Percentiles rank a stretch among this genome's conserved stretches.
These are phyloP conservation scores for Ampelocalamus luodianensis DNA, from an alignment of 176 grass and related monocot species.

Conservation along the genomic window DNA sequence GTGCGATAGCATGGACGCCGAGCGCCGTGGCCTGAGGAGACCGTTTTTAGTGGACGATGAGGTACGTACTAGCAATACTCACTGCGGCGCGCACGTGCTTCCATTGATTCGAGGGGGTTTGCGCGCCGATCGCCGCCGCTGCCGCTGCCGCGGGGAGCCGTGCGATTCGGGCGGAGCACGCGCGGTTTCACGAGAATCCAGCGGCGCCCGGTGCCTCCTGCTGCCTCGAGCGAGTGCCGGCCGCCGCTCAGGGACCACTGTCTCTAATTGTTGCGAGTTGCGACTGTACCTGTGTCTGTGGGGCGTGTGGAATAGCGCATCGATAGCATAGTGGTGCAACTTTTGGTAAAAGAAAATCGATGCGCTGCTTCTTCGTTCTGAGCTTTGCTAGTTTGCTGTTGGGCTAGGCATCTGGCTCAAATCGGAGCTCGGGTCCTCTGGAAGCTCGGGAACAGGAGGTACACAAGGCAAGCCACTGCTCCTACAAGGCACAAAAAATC, in stretches of 20 bases:
- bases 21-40: neutral
- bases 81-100: neutral
- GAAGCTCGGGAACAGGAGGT: slow-evolving; percentile 17
- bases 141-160: neutral
- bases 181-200: neutral
- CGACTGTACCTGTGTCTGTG: neutral
- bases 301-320: too few species aligned
- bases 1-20: slow-evolving; percentile 24
- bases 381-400: neutral
- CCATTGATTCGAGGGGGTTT: neutral
- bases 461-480: neutral
- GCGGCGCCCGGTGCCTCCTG: neutral
- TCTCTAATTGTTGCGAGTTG: neutral
- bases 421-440: neutral
- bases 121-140: neutral
- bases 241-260: neutral
- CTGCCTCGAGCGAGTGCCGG: neutral
- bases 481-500: slow-evolving; percentile 20
- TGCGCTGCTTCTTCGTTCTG: neutral
- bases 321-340: neutral
- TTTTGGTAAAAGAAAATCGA: neutral
- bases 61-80: slow-evolving; percentile 20
- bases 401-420: slow-evolving; percentile 25
- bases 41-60: neutral
- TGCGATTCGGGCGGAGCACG: neutral